Evolutionary conservation across 106 monocot species (phyloP).

Genomic region (Acanthochlamys bracteata): DNA sequence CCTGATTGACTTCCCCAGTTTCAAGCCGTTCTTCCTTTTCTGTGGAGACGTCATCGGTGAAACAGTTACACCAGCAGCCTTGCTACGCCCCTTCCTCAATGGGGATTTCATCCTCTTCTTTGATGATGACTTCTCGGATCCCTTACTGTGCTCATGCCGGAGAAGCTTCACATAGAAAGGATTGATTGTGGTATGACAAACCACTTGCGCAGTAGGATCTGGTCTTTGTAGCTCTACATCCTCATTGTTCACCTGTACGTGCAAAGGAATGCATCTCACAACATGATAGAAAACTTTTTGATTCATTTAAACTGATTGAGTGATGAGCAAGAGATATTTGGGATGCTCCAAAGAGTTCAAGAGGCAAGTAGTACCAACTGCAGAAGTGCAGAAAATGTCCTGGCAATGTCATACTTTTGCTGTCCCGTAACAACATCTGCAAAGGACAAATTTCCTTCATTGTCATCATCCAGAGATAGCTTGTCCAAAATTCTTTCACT

Average conservation of each 20-base stretch:
- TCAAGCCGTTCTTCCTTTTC: constrained; percentile 24
- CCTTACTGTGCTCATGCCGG: background rate
- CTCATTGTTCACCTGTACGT: constrained; percentile 64
- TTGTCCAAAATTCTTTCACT: constrained; percentile 60
- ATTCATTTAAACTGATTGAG: too few relatives aligned
- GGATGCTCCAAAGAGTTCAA: background rate
- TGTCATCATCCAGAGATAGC: constrained; percentile 39
- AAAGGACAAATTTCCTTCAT: constrained; percentile 34
- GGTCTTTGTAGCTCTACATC: constrained; percentile 59
- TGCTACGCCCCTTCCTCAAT: constrained; percentile 15
- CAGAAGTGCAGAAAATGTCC: constrained; percentile 35
- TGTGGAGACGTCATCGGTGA: constrained; percentile 13
- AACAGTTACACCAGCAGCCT: constrained; percentile 3
- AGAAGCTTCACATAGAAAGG: constrained; percentile 45
- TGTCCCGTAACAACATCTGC: constrained; percentile 49
- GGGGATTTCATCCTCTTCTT: constrained; percentile 52
- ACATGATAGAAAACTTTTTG: too few relatives aligned
- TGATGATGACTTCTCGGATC: constrained; percentile 11
- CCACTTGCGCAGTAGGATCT: constrained; percentile 11
- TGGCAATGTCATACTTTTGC: constrained; percentile 56
- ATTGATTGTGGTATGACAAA: constrained; percentile 48
- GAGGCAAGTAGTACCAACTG: constrained; percentile 20
- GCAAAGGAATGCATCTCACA: too few relatives aligned
- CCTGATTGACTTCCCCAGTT: constrained; percentile 24
- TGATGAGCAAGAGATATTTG: too few relatives aligned